These are phyloP conservation scores for Gossypium longicalyx DNA, from an alignment of 345 rosid genomes.

Conservation along the genomic window DNA sequence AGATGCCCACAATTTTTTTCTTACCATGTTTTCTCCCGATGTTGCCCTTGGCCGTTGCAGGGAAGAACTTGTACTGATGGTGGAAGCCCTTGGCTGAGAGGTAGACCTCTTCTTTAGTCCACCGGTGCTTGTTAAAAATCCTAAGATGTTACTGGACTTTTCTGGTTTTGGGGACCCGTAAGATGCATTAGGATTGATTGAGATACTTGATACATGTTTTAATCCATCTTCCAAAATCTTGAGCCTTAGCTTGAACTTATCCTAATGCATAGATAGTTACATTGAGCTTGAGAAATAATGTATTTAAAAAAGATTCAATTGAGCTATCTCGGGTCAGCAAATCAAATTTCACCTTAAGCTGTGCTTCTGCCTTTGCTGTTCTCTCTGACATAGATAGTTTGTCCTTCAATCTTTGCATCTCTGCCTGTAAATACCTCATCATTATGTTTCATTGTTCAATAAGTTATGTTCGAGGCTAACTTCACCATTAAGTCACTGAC, in stretches of 20 bases:
- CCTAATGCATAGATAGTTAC: slow-evolving; percentile 39
- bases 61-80: slow-evolving; percentile 35
- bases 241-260: slow-evolving; percentile 68
- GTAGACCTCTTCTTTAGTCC: slow-evolving; percentile 63
- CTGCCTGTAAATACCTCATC: slow-evolving; percentile 46
- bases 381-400: slow-evolving; percentile 70
- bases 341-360: slow-evolving; percentile 56
- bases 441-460: not conserved
- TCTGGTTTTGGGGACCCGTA: slow-evolving; percentile 40
- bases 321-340: not conserved
- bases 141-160: slow-evolving; percentile 56
- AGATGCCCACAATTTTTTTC: slow-evolving; percentile 49
- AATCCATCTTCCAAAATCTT: slow-evolving; percentile 76
- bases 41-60: slow-evolving; percentile 36
- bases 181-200: slow-evolving; percentile 15
- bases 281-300: not conserved
- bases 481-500: not conserved
- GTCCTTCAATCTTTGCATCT: slow-evolving; percentile 77
- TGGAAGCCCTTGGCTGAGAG: slow-evolving; percentile 62
- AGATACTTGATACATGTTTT: slow-evolving; percentile 31
- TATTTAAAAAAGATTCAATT: not conserved
- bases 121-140: slow-evolving; percentile 60
- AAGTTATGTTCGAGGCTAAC: not conserved
- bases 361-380: slow-evolving; percentile 87
- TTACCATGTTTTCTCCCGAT: slow-evolving; percentile 31